Base-by-base conservation (phyloP, 371 early-diverging fungal genomes). In the Apophysomyces elegans region DNA sequence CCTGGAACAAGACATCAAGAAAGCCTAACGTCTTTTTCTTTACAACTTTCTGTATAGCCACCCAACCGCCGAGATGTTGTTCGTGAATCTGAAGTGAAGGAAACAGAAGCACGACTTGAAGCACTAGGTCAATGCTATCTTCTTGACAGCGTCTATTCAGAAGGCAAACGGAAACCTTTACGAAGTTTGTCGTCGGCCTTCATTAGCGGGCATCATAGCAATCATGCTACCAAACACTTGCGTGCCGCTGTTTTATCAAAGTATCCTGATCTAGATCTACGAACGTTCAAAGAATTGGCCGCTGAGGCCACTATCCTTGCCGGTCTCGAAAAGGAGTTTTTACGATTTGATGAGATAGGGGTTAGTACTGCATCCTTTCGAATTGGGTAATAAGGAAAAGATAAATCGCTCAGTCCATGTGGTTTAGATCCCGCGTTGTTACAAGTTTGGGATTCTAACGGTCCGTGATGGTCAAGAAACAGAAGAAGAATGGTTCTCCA, bases 391-490 rank as follows among this genome's bases (percentile, higher is more conserved):
- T 35, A n/a, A 50, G 21, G 4, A 9, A 50, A 47, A n/a, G 13
- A 11, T 8, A 50, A 9, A 7, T 50, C 21, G 8, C 16, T 26
- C 32, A 26, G 32, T 26, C 32, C 32, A 26, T 26, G 32, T 26
- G 32, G 2, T 26, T 26, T 60, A 90, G 80, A 81, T 91, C 41
- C 90, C 90, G 44, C 77, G 89, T 44, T 76, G 81, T 62, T 94
- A 93, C 72, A 94, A 94, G 72, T 93, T 94, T 85, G 94, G 93
- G 4, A 81, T 94, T 12, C 75, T 86, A 32, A 82, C 88, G 62
- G 78, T 92, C 0, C 78, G 68, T 44, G 74, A 80, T 9, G 88
- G 86, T 7, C 93, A 94, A 68, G 78, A 80, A 1, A 86, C 81
- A 9, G 94, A 94, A 73, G 91, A 90, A 64, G 87, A 89, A 11